Base-by-base conservation (phyloP, 345 rosid species). In the Adansonia digitata region DNA sequence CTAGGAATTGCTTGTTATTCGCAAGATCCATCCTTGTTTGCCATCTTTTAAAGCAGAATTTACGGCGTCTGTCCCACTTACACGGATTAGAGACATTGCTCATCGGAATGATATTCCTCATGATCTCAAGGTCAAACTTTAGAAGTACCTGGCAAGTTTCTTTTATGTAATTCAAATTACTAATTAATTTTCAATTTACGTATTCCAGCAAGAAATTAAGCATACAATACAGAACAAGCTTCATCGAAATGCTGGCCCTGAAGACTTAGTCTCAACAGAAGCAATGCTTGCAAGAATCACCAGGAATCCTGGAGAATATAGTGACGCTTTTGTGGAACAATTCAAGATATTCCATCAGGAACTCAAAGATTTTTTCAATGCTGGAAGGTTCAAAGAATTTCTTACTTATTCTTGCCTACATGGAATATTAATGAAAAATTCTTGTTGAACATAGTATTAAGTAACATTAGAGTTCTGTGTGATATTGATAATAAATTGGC, bases 21-120 rank as follows among this genome's bases (percentile, higher is more conserved):
- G 96, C 49, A 93, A 89, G 82, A 95, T 95, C 78, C 99, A 95
- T 81, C 97, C 97, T 6, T 92, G 96, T 75, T 84, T 95, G 78
- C 99, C 99, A 75, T 95, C 98, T 75, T 95, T 95, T 69, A 95
- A 95, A 82, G 97, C 98, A 77, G 98, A 95, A 83, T 95, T 95
- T 77, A 95, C 99, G 4, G 97, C 96, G 39, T 89, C 99, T 73
- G 98, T 95, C 48, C 99, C 99, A 82, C 80, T 95, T 49, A 93
- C 99, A 75, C 87, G 99, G 75, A 95, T 95, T 75, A 90, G 99
- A 80, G 99, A 95, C 85, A 93, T 95, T 52, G 99, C 98, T 73
- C 99, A 95, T 80, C 92, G 99, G 67, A 81, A 79, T 81, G 98
- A 90, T 77, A 87, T 95, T 76, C 96, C 99, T 81, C 99, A 91